Conservation (phyloP, 139 green algal genomes). For the Astrephomene gubernaculifera region DNA sequence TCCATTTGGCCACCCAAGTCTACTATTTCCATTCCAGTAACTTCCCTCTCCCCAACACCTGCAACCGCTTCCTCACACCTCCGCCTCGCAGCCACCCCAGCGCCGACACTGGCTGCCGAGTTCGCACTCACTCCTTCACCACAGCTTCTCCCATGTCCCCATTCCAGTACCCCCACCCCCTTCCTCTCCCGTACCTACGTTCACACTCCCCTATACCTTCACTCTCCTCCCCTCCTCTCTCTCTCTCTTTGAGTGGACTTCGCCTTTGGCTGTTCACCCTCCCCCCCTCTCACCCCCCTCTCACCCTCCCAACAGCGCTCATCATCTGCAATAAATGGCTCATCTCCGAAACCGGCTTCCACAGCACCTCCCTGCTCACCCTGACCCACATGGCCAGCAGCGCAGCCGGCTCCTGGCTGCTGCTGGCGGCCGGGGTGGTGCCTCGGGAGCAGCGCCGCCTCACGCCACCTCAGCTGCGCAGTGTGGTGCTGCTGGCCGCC, state of each 20-base stretch:
- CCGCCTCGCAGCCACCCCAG: too few species aligned
- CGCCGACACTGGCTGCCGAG: too few species aligned
- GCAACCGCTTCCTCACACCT: too few species aligned
- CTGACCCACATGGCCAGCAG: slow-evolving; percentile 92
- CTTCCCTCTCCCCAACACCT: too few species aligned
- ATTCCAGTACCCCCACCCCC: too few species aligned
- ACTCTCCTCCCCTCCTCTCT: not conserved
- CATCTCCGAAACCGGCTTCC: slow-evolving; percentile 81
- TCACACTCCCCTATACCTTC: not conserved
- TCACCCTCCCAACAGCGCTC: slow-evolving; percentile 45
- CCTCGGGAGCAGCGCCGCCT: slow-evolving; percentile 58
- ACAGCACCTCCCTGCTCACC: slow-evolving; percentile 61
- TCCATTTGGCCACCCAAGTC: too few species aligned
- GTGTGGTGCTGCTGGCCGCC: slow-evolving; percentile 78
- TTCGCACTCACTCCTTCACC: too few species aligned
- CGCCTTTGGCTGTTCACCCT: too few species aligned
- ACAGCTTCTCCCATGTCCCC: too few species aligned
- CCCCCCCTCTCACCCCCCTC: not conserved
- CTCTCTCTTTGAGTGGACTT: too few species aligned
- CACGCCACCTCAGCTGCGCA: slow-evolving; percentile 68
- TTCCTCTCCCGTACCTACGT: too few species aligned
- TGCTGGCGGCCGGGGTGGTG: slow-evolving; percentile 65
- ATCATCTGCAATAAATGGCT: slow-evolving; percentile 95
- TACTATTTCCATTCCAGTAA: too few species aligned
- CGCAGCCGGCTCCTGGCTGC: slow-evolving; percentile 22